phyloP scores from a whole-genome alignment of 164 flowering plant genomes.

The Berberis vulgaris region DNA sequence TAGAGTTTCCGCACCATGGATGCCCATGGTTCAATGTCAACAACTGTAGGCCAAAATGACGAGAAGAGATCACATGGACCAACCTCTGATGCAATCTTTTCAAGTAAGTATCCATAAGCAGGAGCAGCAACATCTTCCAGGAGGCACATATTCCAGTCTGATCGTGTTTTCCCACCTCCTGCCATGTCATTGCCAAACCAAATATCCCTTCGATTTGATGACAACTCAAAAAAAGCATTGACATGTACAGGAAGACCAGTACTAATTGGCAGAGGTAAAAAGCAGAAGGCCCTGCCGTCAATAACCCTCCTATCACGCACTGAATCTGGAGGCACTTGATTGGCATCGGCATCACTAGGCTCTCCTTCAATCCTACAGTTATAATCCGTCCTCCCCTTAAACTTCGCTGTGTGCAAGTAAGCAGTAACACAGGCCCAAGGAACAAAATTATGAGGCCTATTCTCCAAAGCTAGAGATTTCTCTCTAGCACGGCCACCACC shows the following conservation, averaged over 20 bases:
- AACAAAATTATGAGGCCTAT: conserved; percentile 42
- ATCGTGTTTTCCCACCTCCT: conserved; percentile 89
- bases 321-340: conserved; percentile 29
- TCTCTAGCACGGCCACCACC: conserved; percentile 37
- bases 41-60: conserved; percentile 68
- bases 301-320: conserved; percentile 30
- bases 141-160: conserved; percentile 88
- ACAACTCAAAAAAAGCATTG: conserved; percentile 93
- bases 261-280: conserved; percentile 80
- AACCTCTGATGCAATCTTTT: conserved; percentile 56
- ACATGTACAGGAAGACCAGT: conserved; percentile 91
- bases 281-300: conserved; percentile 96
- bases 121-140: conserved; percentile 89
- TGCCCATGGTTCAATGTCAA: conserved; percentile 71
- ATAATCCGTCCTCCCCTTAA: conserved; percentile 21
- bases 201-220: conserved; percentile 94
- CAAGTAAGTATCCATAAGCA: conserved; percentile 85
- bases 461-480: conserved; percentile 20
- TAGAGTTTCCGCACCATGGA: conserved; percentile 74
- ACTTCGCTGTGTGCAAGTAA: conserved; percentile 37
- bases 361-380: conserved; percentile 20
- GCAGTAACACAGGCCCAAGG: conserved; percentile 97
- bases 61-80: conserved; percentile 75
- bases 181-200: conserved; percentile 99
- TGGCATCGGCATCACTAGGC: conserved; percentile 18